phyloP scores from a whole-genome alignment of 257 asterid genomes.

The Jaltomata sinuosa region DNA sequence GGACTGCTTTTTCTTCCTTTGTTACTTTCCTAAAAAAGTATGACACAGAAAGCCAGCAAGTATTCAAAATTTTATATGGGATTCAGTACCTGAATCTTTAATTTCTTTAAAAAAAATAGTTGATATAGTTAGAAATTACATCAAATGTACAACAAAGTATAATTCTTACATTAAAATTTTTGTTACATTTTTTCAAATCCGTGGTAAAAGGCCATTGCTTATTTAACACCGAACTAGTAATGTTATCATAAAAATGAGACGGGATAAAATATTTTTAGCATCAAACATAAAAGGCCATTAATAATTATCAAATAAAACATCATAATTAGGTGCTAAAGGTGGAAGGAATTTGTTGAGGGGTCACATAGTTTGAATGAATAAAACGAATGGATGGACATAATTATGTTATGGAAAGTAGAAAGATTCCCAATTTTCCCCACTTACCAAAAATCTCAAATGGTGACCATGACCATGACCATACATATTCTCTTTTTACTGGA shows the following conservation, averaged over 20 bases:
- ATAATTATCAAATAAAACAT: background rate
- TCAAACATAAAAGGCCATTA: background rate
- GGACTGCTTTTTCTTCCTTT: background rate
- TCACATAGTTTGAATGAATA: background rate
- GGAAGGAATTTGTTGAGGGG: background rate
- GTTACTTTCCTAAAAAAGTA: background rate
- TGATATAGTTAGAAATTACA: background rate
- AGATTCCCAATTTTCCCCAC: slow-evolving; percentile 1
- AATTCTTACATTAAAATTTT: background rate
- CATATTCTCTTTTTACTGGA: background rate
- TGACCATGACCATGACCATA: background rate
- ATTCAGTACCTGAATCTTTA: background rate
- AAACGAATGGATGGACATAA: slow-evolving; percentile 1
- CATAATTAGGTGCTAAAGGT: background rate
- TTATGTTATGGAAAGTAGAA: background rate
- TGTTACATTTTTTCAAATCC: background rate
- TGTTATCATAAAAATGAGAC: background rate
- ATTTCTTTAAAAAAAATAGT: background rate
- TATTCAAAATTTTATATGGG: background rate
- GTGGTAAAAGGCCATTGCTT: background rate
- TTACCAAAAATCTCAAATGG: background rate
- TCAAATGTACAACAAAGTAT: background rate
- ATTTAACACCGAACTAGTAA: background rate
- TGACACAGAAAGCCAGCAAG: background rate
- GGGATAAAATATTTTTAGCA: background rate